Conservation (phyloP, 1,139 yeast species). For the Waltiozyma sp. region DNA sequence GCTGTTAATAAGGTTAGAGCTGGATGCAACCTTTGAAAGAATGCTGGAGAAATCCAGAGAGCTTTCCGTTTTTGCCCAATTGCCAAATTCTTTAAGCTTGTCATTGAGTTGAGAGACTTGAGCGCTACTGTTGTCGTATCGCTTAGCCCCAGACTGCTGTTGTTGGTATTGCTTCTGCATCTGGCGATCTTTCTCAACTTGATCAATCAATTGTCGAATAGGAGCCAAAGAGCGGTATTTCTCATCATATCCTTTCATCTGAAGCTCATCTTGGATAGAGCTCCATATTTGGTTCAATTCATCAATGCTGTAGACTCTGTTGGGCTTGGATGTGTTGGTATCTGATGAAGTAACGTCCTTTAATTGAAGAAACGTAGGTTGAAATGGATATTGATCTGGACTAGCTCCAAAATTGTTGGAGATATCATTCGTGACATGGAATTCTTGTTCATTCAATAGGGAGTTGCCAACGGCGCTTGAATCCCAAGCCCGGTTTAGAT, state of each 20-base stretch:
- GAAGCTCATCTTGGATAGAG: conserved; percentile 27
- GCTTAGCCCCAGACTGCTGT: conserved; percentile 1
- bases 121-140: not conserved
- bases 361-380: conserved; percentile 2
- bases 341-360: not conserved
- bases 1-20: not conserved
- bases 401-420: not conserved
- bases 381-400: conserved; percentile 12
- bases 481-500: not conserved
- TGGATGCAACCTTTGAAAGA: conserved; percentile 8
- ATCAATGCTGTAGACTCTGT: conserved; percentile 31
- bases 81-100: conserved; percentile 11
- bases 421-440: not conserved
- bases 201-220: conserved; percentile 18
- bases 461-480: not conserved
- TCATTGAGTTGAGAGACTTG: conserved; percentile 8
- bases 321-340: conserved; percentile 4
- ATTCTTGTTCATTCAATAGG: not conserved
- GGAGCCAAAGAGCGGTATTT: conserved; percentile 20
- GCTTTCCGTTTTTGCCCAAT: conserved; percentile 16
- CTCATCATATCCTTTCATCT: conserved; percentile 20
- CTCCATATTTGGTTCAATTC: conserved; percentile 47
- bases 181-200: conserved; percentile 25
- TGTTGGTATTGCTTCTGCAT: conserved; percentile 10
- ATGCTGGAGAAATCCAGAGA: conserved; percentile 16